phyloP scores from a whole-genome alignment of 257 asterid genomes.

The Anisodus tanguticus region DNA sequence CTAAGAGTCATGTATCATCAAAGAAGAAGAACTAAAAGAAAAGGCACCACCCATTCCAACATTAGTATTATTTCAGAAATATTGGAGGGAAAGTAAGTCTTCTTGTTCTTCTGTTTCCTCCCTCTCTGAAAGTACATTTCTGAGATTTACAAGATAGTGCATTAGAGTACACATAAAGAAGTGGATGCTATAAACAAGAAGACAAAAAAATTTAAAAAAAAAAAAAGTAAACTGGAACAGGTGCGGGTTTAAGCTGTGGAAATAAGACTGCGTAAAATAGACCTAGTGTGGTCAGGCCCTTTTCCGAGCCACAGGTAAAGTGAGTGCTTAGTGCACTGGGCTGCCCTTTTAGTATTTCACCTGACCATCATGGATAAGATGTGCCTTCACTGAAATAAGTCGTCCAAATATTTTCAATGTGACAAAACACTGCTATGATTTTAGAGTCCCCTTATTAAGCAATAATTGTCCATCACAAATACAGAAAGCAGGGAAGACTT shows the following conservation, averaged over 20 bases:
- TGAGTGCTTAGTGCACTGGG: neutral
- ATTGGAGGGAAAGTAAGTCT: neutral
- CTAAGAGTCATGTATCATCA: slow-evolving; percentile 15
- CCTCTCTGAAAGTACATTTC: neutral
- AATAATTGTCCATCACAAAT: neutral
- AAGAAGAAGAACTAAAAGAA: neutral
- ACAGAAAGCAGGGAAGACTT: neutral
- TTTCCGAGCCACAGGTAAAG: neutral
- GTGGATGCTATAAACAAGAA: neutral
- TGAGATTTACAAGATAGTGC: neutral
- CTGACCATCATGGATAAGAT: slow-evolving; percentile 3
- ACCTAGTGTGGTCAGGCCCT: neutral
- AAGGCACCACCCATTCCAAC: neutral
- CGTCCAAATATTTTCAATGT: slow-evolving; percentile 4
- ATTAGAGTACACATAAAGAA: neutral
- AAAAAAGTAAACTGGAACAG: neutral
- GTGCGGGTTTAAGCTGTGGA: neutral
- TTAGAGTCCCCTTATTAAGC: slow-evolving; percentile 21
- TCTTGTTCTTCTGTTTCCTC: slow-evolving; percentile 7
- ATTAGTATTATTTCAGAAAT: neutral
- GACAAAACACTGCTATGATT: slow-evolving; percentile 11
- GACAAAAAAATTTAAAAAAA: too few species aligned
- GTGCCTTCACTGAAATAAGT: slow-evolving; percentile 5
- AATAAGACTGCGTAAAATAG: neutral
- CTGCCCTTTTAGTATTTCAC: neutral